phyloP scores from a whole-genome alignment of 441 rosid genomes.

The Oxalis stricta region DNA sequence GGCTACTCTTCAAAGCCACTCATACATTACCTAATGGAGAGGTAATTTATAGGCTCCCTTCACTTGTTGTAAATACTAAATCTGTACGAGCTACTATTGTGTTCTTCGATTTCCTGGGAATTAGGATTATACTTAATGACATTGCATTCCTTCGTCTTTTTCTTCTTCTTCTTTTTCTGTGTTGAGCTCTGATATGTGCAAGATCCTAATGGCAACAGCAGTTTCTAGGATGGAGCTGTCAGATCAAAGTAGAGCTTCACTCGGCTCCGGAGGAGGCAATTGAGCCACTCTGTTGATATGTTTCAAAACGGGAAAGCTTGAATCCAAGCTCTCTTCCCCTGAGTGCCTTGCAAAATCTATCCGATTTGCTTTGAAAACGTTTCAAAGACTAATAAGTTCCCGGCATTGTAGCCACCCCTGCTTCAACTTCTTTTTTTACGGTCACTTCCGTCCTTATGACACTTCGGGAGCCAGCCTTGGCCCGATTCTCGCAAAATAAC shows the following conservation, averaged over 20 bases:
- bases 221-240: conserved; percentile 55
- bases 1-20: conserved; percentile 64
- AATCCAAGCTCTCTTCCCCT: conserved; percentile 52
- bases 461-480: conserved; percentile 65
- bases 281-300: conserved; percentile 45
- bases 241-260: conserved; percentile 44
- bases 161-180: too few relatives aligned
- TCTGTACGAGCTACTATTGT: too few relatives aligned
- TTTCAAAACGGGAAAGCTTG: conserved; percentile 54
- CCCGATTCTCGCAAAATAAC: conserved; percentile 56
- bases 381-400: conserved; percentile 31
- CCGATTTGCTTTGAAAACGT: conserved; percentile 30
- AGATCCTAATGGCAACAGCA: conserved; percentile 72
- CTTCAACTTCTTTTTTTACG: conserved; percentile 65
- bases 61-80: too few relatives aligned
- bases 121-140: too few relatives aligned
- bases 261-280: conserved; percentile 62
- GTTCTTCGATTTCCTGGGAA: too few relatives aligned
- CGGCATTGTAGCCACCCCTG: conserved; percentile 34
- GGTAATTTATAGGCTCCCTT: conserved; percentile 17
- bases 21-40: conserved; percentile 38
- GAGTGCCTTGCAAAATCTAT: conserved; percentile 47
- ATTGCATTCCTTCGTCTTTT: too few relatives aligned
- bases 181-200: conserved; percentile 66
- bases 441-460: conserved; percentile 75